phyloP scores from a whole-genome alignment of 2,329 filamentous ascomycete genomes.

The Dactylellina haptotyla region DNA sequence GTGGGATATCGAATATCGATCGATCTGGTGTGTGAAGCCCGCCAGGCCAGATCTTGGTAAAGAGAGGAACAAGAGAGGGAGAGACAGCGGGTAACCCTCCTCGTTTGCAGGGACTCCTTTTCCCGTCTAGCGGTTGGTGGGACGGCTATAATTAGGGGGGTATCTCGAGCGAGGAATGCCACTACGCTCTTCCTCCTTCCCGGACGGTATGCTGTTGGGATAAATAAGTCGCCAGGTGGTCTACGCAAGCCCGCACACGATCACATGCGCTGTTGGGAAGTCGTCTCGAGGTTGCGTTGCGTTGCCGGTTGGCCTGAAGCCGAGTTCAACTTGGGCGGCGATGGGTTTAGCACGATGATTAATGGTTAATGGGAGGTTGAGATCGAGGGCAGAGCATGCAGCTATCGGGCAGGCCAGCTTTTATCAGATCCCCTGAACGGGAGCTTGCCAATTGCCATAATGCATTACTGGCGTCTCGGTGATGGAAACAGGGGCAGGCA shows the following conservation, averaged over 20 bases:
- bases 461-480: slow-evolving; percentile 37
- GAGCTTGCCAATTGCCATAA: slow-evolving; percentile 44
- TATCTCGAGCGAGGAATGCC: not conserved
- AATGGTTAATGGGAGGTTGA: not conserved
- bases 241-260: slow-evolving; percentile 43
- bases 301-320: slow-evolving; percentile 15
- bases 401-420: slow-evolving; percentile 34
- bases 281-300: slow-evolving; percentile 36
- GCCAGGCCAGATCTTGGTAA: slow-evolving; percentile 6
- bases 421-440: slow-evolving; percentile 31
- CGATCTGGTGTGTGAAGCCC: no score
- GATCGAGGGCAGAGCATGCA: not conserved
- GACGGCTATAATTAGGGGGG: no score
- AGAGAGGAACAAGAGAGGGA: not conserved
- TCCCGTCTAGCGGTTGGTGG: no score
- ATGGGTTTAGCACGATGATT: slow-evolving; percentile 6
- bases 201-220: slow-evolving; percentile 3
- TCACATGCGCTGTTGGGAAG: slow-evolving; percentile 53
- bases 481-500: slow-evolving; percentile 29
- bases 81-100: not conserved
- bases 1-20: not conserved
- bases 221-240: not conserved
- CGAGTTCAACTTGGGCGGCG: not conserved
- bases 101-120: not conserved
- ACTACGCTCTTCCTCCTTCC: no score